Evolutionary conservation across 805 yeast species (phyloP).

Genomic region (Saccharomycopsis javanensis): DNA sequence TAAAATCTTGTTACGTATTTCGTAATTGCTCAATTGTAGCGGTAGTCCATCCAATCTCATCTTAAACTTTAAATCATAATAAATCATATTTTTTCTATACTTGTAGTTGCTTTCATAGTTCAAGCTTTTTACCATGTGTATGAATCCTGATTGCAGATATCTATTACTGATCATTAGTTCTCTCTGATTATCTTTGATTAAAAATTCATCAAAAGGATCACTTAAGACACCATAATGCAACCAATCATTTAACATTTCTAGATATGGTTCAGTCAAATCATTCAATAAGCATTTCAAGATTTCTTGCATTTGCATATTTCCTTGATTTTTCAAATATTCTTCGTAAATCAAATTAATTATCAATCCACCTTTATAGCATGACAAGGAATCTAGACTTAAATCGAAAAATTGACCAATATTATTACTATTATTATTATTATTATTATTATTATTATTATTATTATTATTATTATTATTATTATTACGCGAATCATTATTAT

Average conservation of each 20-base stretch:
- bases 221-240: slow-evolving; percentile 57
- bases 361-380: slow-evolving; percentile 69
- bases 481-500: background rate
- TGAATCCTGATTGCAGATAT: background rate
- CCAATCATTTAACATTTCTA: slow-evolving; percentile 71
- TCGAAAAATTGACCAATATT: background rate
- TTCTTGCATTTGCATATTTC: slow-evolving; percentile 48
- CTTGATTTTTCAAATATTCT: slow-evolving; percentile 47
- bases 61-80: slow-evolving; percentile 69
- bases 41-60: slow-evolving; percentile 69
- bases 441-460: background rate
- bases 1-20: slow-evolving; percentile 53
- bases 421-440: background rate
- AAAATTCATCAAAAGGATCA: slow-evolving; percentile 78
- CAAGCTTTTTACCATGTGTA: background rate
- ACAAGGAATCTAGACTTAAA: slow-evolving; percentile 25
- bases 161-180: background rate
- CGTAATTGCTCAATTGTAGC: slow-evolving; percentile 45
- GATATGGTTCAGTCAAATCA: slow-evolving; percentile 52
- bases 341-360: slow-evolving; percentile 53
- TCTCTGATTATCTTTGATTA: slow-evolving; percentile 40
- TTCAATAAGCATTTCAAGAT: slow-evolving; percentile 47
- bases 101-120: slow-evolving; percentile 4
- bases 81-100: slow-evolving; percentile 33
- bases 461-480: background rate